Percentiles rank a stretch among this genome's conserved stretches.
Evolutionary conservation across 2,329 filamentous ascomycete species (phyloP).

Genomic region (Aureobasidium sp.): DNA sequence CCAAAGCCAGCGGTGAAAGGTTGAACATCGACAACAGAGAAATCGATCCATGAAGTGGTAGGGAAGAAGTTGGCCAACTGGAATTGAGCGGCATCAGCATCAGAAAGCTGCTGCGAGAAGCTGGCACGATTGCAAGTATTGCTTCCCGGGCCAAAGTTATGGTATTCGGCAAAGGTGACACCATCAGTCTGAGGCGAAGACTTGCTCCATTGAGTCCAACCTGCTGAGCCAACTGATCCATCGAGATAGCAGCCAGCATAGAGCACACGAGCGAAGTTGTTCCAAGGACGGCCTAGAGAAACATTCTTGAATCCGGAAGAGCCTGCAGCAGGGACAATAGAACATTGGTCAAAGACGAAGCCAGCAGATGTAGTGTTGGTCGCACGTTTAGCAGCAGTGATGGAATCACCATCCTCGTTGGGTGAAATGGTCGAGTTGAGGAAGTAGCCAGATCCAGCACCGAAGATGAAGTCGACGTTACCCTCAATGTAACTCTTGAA

Average conservation of each 20-base stretch:
- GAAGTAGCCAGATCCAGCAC: slow-evolving; percentile 40
- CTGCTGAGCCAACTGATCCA: slow-evolving; percentile 21
- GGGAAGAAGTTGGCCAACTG: slow-evolving; percentile 37
- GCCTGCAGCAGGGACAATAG: slow-evolving; percentile 27
- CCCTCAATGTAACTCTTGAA: slow-evolving; percentile 37
- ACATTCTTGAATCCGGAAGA: slow-evolving; percentile 25
- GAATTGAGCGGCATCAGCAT: slow-evolving; percentile 32
- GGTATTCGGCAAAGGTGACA: slow-evolving; percentile 31
- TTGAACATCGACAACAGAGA: slow-evolving; percentile 32
- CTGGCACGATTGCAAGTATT: slow-evolving; percentile 27
- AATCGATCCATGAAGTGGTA: slow-evolving; percentile 37
- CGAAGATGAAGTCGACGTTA: slow-evolving; percentile 40
- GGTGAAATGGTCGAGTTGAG: slow-evolving; percentile 32
- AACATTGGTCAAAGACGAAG: slow-evolving; percentile 34
- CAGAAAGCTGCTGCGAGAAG: slow-evolving; percentile 34
- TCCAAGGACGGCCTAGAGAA: slow-evolving; percentile 23
- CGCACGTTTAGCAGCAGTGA: slow-evolving; percentile 36
- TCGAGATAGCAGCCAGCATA: slow-evolving; percentile 22
- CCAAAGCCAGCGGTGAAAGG: slow-evolving; percentile 33
- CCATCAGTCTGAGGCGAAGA: slow-evolving; percentile 24
- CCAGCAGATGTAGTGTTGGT: slow-evolving; percentile 33
- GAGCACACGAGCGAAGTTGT: slow-evolving; percentile 21
- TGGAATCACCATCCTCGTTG: slow-evolving; percentile 30
- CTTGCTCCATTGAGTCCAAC: slow-evolving; percentile 28
- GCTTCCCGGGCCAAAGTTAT: slow-evolving; percentile 33